Evolutionary conservation across 179 eudicot genomes (phyloP), one percentile per base, ranked within the genome.

Genomic region (Spinacia oleracea): DNA sequence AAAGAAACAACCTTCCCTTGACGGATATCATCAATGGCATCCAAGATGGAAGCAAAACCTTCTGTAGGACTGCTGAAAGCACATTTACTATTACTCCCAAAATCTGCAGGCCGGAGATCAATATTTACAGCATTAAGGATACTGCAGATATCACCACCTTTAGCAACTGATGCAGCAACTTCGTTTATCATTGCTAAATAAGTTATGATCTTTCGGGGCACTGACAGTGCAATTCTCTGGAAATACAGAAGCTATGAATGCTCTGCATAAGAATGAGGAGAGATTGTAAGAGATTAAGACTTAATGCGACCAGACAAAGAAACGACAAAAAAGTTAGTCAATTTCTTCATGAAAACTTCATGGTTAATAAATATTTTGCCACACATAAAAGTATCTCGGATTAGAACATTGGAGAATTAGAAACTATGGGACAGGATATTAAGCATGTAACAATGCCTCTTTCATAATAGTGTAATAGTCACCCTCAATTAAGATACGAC

Each of bases 21-120:
- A 31, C 89, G 92, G 69, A 93, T 89, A 84, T 92, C 98, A 84
- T 90, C 95, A 69, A 93, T 85, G 64, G 98, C 98, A 72, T 92
- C 98, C 29, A 85, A 81, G 16, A 93, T 87, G 46, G 91, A 89
- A 70, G 95, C 85, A 88, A 93, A 92, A 21, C 92, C 92, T 46
- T 70, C 73, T 25, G 55, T 16, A n/a, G 55, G 56, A 25, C 35
- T n/a, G 73, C 34, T 66, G 25, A 66, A 7, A 38, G 23, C 25
- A 34, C 70, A 45, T 70, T 23, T 21, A 38, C 71, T 50, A 43
- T 70, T 70, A 70, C 48, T 25, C 1, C 31, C 31, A 25, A 5
- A 21, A 23, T 14, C 15, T 42, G 72, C 43, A 67, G 71, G 9
- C 73, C 20, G n/a, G 9, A 32, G 6, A 3, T 70, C 35, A 9